Conservation (phyloP, 371 early-diverging fungal genomes). For the Saksenaea oblongispora region DNA sequence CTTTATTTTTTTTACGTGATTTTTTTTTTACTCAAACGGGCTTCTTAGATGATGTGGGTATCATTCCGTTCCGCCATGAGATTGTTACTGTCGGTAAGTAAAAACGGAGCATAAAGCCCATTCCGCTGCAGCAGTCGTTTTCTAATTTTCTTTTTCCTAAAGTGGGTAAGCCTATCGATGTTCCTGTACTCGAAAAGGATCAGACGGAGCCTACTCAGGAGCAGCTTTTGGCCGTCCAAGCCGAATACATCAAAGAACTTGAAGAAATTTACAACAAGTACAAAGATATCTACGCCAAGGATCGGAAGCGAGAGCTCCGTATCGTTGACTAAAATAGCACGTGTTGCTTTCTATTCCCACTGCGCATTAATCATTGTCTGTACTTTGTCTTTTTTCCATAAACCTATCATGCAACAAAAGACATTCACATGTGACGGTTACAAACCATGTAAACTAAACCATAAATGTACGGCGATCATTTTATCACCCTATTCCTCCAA, state of each 20-base stretch:
- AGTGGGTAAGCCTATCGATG: conserved; percentile 69
- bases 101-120: too few relatives aligned
- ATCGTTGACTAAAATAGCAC: conserved; percentile 38
- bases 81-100: conserved; percentile 45
- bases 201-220: conserved; percentile 57
- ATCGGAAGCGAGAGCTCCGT: conserved; percentile 52
- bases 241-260: conserved; percentile 61
- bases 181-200: conserved; percentile 42
- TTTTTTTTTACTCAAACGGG: not conserved
- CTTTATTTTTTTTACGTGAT: not conserved
- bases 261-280: conserved; percentile 62
- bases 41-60: conserved; percentile 43
- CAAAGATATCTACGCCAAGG: conserved; percentile 68
- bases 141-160: not conserved
- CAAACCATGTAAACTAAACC: not conserved
- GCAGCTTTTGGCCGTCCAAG: conserved; percentile 58
- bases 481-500: not conserved
- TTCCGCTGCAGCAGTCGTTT: not conserved
- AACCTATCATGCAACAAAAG: not conserved
- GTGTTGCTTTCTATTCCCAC: not conserved
- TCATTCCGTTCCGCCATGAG: conserved; percentile 55
- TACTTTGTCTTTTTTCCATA: not conserved
- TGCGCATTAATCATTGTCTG: not conserved
- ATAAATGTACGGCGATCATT: not conserved
- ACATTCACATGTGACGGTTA: not conserved